phyloP scores from a whole-genome alignment of 805 yeast genomes.

The Yarrowia sp. region DNA sequence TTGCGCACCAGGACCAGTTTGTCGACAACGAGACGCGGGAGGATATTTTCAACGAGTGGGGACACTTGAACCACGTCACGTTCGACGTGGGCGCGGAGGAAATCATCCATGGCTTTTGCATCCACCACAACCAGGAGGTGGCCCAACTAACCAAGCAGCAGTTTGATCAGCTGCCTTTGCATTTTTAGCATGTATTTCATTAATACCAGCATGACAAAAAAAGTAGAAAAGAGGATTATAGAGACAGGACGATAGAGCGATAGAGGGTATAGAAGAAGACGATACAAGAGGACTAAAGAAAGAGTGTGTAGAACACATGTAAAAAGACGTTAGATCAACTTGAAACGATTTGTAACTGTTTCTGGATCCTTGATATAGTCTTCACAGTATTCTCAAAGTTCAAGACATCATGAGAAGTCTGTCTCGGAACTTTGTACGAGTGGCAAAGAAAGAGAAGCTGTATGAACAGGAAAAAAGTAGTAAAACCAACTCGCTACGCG shows the following conservation, averaged over 20 bases:
- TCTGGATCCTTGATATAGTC: too few relatives aligned
- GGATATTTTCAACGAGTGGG: slow-evolving; percentile 42
- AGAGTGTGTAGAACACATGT: too few relatives aligned
- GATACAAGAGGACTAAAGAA: too few relatives aligned
- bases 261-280: too few relatives aligned
- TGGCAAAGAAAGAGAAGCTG: not conserved
- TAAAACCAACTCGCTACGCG: not conserved
- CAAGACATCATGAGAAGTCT: too few relatives aligned
- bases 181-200: slow-evolving; percentile 89
- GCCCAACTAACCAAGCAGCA: slow-evolving; percentile 37
- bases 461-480: not conserved
- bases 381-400: too few relatives aligned
- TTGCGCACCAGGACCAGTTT: slow-evolving; percentile 66
- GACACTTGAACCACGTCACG: slow-evolving; percentile 35
- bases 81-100: slow-evolving; percentile 41
- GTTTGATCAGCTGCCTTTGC: slow-evolving; percentile 61
- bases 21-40: slow-evolving; percentile 52
- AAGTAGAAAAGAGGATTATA: too few relatives aligned
- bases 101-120: slow-evolving; percentile 60
- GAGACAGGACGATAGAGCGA: too few relatives aligned
- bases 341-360: too few relatives aligned
- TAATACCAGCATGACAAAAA: slow-evolving; percentile 49
- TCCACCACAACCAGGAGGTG: slow-evolving; percentile 49
- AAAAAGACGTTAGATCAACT: too few relatives aligned
- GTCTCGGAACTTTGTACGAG: too few relatives aligned